Conservation (phyloP, 1,139 yeast genomes). For the Suhomyces kunorum region DNA sequence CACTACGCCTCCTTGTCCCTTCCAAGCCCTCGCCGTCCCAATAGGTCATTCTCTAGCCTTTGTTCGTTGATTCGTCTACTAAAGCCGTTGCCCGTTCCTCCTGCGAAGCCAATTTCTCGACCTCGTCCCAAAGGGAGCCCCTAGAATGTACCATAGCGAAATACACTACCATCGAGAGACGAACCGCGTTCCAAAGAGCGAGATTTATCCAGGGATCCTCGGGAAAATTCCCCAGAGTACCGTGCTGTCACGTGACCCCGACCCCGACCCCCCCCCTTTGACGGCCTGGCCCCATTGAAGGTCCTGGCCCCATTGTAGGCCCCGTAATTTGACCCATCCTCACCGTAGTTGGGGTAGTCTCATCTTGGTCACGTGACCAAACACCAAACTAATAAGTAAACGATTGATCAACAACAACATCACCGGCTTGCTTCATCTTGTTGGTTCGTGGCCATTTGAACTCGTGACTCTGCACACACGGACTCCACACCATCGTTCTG, state of each 20-base stretch:
- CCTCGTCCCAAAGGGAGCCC: background rate
- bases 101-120: too few species aligned
- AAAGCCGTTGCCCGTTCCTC: too few species aligned
- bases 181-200: too few species aligned
- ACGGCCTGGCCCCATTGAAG: too few species aligned
- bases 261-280: too few species aligned
- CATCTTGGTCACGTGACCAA: slow-evolving; percentile 3
- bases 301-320: background rate
- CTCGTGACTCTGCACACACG: background rate
- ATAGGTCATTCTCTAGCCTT: too few species aligned
- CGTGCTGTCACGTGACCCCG: too few species aligned
- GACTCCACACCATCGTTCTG: background rate
- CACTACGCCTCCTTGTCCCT: too few species aligned
- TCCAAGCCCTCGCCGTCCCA: too few species aligned
- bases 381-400: slow-evolving; percentile 8
- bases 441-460: slow-evolving; percentile 4
- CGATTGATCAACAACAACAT: slow-evolving; percentile 6
- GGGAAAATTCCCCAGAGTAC: too few species aligned
- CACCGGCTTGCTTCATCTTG: slow-evolving; percentile 1
- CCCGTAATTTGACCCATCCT: slow-evolving; percentile 3
- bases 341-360: background rate
- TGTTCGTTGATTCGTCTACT: too few species aligned
- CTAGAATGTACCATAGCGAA: background rate
- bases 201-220: too few species aligned
- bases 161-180: background rate